Conservation (phyloP, 108 stramenopile genomes). For the Pseudonitzschia multistriata region DNA sequence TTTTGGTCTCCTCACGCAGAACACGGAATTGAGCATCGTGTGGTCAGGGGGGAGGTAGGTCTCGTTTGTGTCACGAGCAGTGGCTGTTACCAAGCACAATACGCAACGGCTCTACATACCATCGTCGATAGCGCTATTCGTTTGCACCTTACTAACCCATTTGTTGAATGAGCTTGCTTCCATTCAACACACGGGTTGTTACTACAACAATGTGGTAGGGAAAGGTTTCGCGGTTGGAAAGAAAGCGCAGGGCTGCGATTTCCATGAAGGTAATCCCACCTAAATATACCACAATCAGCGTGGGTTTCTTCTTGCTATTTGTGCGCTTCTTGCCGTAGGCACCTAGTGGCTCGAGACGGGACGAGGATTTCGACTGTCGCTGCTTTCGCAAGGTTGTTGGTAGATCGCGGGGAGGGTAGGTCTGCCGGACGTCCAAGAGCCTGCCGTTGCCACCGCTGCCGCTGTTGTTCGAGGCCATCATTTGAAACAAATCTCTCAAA, state of each 20-base stretch:
- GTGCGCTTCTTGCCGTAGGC: slow-evolving; percentile 37
- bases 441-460: slow-evolving; percentile 30
- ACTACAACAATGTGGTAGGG: slow-evolving; percentile 69
- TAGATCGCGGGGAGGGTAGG: slow-evolving; percentile 64
- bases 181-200: slow-evolving; percentile 81
- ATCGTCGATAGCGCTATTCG: too few species aligned
- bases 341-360: slow-evolving; percentile 39
- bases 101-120: too few species aligned
- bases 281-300: slow-evolving; percentile 82
- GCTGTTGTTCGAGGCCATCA: not conserved
- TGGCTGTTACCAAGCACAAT: too few species aligned
- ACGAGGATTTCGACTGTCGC: not conserved
- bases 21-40: too few species aligned
- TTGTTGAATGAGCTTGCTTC: slow-evolving; percentile 56
- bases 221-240: slow-evolving; percentile 70
- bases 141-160: slow-evolving; percentile 31
- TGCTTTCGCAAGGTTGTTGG: slow-evolving; percentile 47
- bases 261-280: slow-evolving; percentile 95
- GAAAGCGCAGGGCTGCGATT: slow-evolving; percentile 89
- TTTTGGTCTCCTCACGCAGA: too few species aligned
- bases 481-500: slow-evolving; percentile 45
- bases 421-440: slow-evolving; percentile 66
- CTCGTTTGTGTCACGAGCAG: too few species aligned
- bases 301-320: slow-evolving; percentile 51
- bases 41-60: too few species aligned